Evolutionary conservation across 192 early-diverging fungal genomes (phyloP).

Genomic region (Coemansia sp.): DNA sequence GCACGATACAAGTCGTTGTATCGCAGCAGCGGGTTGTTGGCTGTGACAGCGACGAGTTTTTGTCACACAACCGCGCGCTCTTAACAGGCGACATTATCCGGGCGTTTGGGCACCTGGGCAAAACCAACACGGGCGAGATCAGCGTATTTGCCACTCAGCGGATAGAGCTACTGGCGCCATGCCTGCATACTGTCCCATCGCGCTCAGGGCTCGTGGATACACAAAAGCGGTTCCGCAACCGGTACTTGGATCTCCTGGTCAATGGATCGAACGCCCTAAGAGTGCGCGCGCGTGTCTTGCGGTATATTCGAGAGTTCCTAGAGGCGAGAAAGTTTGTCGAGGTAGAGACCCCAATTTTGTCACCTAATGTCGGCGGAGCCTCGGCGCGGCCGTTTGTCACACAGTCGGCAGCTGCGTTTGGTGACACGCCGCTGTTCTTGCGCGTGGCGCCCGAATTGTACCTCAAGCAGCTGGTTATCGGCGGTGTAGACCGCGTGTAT

Average conservation of each 20-base stretch:
- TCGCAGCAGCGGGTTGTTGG: conserved; percentile 55
- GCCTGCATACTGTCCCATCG: conserved; percentile 69
- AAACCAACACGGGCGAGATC: conserved; percentile 70
- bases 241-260: conserved; percentile 76
- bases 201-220: conserved; percentile 63
- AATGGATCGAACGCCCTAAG: conserved; percentile 61
- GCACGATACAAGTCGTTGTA: conserved; percentile 67
- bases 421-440: conserved; percentile 68
- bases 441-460: conserved; percentile 86
- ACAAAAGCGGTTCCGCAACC: conserved; percentile 70
- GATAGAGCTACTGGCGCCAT: conserved; percentile 67
- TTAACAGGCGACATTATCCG: conserved; percentile 70
- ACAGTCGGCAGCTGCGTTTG: conserved; percentile 61
- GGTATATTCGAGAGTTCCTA: conserved; percentile 67
- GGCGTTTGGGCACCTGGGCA: conserved; percentile 66
- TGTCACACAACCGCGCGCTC: conserved; percentile 45
- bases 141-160: conserved; percentile 63
- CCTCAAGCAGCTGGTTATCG: conserved; percentile 87
- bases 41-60: conserved; percentile 43
- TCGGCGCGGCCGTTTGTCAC: conserved; percentile 81
- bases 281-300: conserved; percentile 64
- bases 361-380: conserved; percentile 75
- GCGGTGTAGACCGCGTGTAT: conserved; percentile 81
- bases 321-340: conserved; percentile 72
- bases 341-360: conserved; percentile 84